These are phyloP conservation scores for Gaultheria prostrata DNA, from an alignment of 148 eudicot genomes.

Conservation along the genomic window DNA sequence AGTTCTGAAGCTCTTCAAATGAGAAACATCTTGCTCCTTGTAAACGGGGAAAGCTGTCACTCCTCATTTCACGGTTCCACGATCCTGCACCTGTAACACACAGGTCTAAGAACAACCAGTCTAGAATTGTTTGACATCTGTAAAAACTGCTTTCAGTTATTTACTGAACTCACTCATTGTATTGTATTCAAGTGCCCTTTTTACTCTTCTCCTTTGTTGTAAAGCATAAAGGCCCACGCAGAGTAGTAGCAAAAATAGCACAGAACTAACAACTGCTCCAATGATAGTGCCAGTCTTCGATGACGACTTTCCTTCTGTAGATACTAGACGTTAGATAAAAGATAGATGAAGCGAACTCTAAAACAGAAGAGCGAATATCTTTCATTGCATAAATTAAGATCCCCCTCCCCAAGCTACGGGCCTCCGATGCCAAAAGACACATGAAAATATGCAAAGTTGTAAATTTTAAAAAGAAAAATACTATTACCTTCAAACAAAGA, in stretches of 20 bases:
- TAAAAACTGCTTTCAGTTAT: background rate
- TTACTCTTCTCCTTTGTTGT: conserved; percentile 52
- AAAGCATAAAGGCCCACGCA: conserved; percentile 54
- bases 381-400: conserved; percentile 8
- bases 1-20: conserved; percentile 42
- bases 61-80: conserved; percentile 35
- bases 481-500: background rate
- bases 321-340: background rate
- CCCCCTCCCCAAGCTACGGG: background rate
- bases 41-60: conserved; percentile 23
- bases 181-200: conserved; percentile 38
- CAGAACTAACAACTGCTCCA: conserved; percentile 41
- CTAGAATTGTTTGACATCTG: background rate
- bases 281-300: conserved; percentile 31
- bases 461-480: background rate
- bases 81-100: conserved; percentile 46
- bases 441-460: background rate
- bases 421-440: background rate
- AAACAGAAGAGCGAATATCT: background rate
- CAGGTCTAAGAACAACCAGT: background rate
- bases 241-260: conserved; percentile 38
- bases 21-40: conserved; percentile 30
- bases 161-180: conserved; percentile 46
- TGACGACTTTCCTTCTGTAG: conserved; percentile 23
- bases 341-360: background rate